Conservation (phyloP, 106 monocot genomes). For the Dioscorea alata region DNA sequence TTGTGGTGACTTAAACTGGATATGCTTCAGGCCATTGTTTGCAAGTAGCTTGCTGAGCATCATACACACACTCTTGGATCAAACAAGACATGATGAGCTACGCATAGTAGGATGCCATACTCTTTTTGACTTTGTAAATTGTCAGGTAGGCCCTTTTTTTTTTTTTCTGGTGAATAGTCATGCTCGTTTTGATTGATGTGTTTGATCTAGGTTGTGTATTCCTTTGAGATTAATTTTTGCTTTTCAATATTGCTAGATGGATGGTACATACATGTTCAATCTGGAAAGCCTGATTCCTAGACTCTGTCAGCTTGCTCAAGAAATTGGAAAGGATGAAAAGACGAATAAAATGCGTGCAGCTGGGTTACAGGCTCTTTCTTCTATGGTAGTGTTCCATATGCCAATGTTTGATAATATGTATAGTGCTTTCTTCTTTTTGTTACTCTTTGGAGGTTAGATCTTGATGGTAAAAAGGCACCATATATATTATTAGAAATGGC, state of each 20-base stretch:
- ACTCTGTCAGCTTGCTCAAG: conserved; percentile 78
- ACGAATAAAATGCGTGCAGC: conserved; percentile 45
- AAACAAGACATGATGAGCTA: conserved; percentile 77
- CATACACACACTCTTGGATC: conserved; percentile 72
- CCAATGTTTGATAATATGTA: not conserved
- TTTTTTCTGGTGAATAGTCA: not conserved
- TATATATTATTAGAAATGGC: too few species aligned
- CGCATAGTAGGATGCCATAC: conserved; percentile 67
- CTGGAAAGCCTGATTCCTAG: conserved; percentile 79
- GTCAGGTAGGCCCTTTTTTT: conserved; percentile 47
- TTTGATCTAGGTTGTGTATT: too few species aligned
- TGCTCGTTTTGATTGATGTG: too few species aligned
- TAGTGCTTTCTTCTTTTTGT: too few species aligned
- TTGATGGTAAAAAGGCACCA: too few species aligned
- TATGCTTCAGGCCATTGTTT: conserved; percentile 73
- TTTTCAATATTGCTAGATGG: conserved; percentile 34
- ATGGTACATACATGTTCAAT: conserved; percentile 88
- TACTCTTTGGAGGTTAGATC: too few species aligned
- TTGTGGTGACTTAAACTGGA: not conserved
- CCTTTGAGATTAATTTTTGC: conserved; percentile 5
- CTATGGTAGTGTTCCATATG: conserved; percentile 51
- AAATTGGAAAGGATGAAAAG: conserved; percentile 59
- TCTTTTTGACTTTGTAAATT: conserved; percentile 83
- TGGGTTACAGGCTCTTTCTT: conserved; percentile 75
- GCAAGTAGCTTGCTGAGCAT: conserved; percentile 81